Conservation (phyloP, 805 yeast species). For the Pichia manshurica region DNA sequence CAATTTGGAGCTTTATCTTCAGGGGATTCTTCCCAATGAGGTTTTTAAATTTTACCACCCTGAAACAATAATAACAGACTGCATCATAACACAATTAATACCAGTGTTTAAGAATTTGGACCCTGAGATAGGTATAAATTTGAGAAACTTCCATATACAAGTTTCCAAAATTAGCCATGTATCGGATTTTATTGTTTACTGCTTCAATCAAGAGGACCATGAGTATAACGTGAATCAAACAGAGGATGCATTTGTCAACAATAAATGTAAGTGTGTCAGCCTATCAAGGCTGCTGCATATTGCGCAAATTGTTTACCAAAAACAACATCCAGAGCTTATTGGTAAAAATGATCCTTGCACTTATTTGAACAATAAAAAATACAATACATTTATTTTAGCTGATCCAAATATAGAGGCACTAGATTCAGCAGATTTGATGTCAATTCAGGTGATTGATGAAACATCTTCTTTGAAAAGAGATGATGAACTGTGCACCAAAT, state of each 20-base stretch:
- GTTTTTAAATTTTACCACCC: slow-evolving; percentile 20
- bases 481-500: slow-evolving; percentile 28
- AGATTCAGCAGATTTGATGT: slow-evolving; percentile 21
- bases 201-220: slow-evolving; percentile 41
- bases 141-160: slow-evolving; percentile 83
- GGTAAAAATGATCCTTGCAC: background rate
- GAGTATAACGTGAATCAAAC: slow-evolving; percentile 16
- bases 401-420: slow-evolving; percentile 17
- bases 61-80: slow-evolving; percentile 37
- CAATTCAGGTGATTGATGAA: slow-evolving; percentile 25
- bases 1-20: slow-evolving; percentile 25
- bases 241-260: slow-evolving; percentile 14
- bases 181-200: slow-evolving; percentile 74
- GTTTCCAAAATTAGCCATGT: slow-evolving; percentile 71
- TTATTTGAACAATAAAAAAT: slow-evolving; percentile 14
- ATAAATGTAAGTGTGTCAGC: slow-evolving; percentile 33
- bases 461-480: slow-evolving; percentile 21
- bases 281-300: slow-evolving; percentile 37
- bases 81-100: slow-evolving; percentile 36
- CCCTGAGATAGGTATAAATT: slow-evolving; percentile 65
- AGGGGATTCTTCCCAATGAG: slow-evolving; percentile 23
- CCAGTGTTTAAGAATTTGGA: slow-evolving; percentile 57
- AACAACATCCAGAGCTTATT: slow-evolving; percentile 23
- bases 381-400: slow-evolving; percentile 27
- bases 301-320: slow-evolving; percentile 34